Percentiles rank a stretch among this genome's conserved stretches.
Conservation (phyloP, 1,139 yeast species). For the Sugiyamaella japonica region DNA sequence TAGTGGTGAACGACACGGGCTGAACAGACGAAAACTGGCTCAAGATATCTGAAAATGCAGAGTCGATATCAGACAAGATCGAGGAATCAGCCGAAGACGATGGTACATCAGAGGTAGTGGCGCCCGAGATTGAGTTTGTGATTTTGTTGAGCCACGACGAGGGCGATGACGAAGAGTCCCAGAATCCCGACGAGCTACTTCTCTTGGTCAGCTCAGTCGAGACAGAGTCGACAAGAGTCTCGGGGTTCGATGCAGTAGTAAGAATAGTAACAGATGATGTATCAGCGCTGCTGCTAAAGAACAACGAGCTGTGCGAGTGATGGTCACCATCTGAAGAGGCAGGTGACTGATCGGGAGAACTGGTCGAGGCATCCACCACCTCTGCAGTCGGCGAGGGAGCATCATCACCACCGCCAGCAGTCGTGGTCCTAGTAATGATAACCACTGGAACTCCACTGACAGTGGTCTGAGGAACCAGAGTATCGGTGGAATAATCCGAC, state of each 20-base stretch:
- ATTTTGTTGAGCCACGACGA: slow-evolving; percentile 2
- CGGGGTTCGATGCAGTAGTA: background rate
- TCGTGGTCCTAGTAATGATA: background rate
- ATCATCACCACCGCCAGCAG: background rate
- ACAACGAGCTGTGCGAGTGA: background rate
- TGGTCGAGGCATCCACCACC: background rate
- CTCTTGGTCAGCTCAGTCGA: slow-evolving; percentile 6
- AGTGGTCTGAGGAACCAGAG: background rate
- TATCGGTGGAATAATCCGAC: background rate
- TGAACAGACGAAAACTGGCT: slow-evolving; percentile 26
- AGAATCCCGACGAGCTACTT: background rate
- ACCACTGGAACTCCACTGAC: background rate
- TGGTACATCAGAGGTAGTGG: background rate
- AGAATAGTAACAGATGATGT: background rate
- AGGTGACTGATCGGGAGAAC: background rate
- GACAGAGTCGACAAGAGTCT: background rate
- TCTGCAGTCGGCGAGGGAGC: background rate
- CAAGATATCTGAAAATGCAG: slow-evolving; percentile 33
- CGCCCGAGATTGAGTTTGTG: background rate
- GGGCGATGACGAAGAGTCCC: slow-evolving; percentile 1
- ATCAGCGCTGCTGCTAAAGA: slow-evolving; percentile 2
- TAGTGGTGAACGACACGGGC: slow-evolving; percentile 27
- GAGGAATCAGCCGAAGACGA: slow-evolving; percentile 9
- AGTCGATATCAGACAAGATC: slow-evolving; percentile 30
- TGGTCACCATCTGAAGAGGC: background rate